A percentile compares a stretch with the other conserved stretches of the same genome.
Conservation (phyloP, 768 basidiomycete genomes). For the Ramaria sp. region DNA sequence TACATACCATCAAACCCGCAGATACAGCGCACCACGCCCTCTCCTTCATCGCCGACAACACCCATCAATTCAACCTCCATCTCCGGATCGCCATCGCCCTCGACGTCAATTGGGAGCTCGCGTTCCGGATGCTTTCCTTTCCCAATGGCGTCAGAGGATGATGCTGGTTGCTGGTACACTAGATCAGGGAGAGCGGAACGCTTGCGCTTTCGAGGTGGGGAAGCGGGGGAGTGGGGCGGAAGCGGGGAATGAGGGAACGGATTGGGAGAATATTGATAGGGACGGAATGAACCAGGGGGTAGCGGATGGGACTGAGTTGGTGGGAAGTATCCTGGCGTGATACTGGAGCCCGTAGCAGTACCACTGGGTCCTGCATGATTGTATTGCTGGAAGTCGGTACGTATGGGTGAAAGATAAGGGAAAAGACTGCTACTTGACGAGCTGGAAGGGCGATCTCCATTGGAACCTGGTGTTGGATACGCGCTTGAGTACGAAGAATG, state of each 20-base stretch:
- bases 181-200: neutral
- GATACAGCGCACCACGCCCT: constrained; percentile 36
- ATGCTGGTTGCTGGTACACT: too few relatives aligned
- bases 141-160: neutral
- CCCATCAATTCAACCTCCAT: neutral
- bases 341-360: neutral
- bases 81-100: neutral
- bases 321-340: constrained; percentile 31
- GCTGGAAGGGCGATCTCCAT: neutral
- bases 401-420: neutral
- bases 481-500: neutral
- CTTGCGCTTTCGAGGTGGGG: neutral
- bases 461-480: neutral
- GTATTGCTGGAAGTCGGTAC: neutral
- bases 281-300: neutral
- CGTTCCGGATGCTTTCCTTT: neutral
- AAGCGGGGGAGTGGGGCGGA: neutral
- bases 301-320: constrained; percentile 23
- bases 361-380: neutral
- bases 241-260: neutral
- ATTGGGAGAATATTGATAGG: neutral
- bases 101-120: neutral
- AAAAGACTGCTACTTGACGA: too few relatives aligned
- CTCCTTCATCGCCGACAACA: neutral
- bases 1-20: constrained; percentile 45